These are phyloP conservation scores for Bjerkandera adusta DNA, from an alignment of 1,284 basidiomycete species.

Conservation along the genomic window DNA sequence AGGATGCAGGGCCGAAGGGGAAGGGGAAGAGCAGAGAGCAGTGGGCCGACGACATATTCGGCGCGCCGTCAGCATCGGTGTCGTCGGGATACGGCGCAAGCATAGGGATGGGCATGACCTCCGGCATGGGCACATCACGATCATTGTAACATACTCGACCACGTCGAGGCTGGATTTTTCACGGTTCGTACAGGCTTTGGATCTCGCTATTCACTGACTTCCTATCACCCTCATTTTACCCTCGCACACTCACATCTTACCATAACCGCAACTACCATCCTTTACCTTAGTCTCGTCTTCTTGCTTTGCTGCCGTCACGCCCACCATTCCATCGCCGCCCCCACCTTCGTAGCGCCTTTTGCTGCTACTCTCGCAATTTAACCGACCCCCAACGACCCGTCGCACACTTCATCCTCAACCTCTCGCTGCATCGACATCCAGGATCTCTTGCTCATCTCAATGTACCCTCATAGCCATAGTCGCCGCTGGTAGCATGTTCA, in stretches of 20 bases:
- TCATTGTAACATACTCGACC: constrained; percentile 17
- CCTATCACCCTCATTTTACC: constrained; percentile 12
- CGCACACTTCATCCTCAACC: too few species aligned
- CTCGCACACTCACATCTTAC: constrained; percentile 3
- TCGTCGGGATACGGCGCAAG: too few species aligned
- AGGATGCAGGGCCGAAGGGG: constrained; percentile 47
- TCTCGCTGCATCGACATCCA: constrained; percentile 13
- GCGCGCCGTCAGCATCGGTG: constrained; percentile 4
- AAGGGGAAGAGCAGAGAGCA: constrained; percentile 65
- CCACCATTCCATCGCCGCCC: too few species aligned
- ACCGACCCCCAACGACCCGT: too few species aligned
- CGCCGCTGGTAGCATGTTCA: constrained; percentile 12
- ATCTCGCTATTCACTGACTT: constrained; percentile 10
- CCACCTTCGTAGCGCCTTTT: too few species aligned
- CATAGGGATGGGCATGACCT: too few species aligned
- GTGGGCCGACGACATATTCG: constrained; percentile 37
- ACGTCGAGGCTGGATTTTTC: constrained; percentile 11
- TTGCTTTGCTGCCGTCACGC: too few species aligned
- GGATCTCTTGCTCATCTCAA: constrained; percentile 7
- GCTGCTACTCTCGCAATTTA: too few species aligned
- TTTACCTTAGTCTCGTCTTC: too few species aligned
- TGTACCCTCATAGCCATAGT: constrained; percentile 13
- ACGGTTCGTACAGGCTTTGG: constrained; percentile 4
- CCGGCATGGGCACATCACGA: constrained; percentile 18
- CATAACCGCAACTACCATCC: too few species aligned